Evolutionary conservation across 768 basidiomycete genomes (phyloP).

Genomic region (Termitomyces sp.): DNA sequence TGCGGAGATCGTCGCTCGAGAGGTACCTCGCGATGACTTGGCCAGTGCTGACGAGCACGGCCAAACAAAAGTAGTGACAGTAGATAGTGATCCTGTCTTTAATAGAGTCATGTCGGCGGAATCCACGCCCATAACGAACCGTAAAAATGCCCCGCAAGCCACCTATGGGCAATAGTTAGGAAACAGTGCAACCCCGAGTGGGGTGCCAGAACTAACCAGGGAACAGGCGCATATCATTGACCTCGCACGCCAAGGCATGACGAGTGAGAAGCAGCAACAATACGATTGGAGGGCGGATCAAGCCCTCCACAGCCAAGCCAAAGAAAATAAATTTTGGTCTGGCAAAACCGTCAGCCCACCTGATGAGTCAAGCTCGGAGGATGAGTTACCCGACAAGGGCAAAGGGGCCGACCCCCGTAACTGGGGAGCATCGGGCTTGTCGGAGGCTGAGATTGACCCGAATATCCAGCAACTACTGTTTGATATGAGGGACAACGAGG

Average conservation of each 20-base stretch:
- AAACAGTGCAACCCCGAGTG: no score
- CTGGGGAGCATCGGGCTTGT: neutral
- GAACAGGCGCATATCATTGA: neutral
- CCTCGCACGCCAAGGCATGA: neutral
- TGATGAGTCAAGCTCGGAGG: neutral
- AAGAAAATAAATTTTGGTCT: neutral
- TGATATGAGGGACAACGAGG: no score
- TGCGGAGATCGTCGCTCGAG: neutral
- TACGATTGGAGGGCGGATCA: neutral
- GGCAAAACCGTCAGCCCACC: neutral
- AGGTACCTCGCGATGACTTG: no score
- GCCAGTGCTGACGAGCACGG: neutral
- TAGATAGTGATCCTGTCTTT: neutral
- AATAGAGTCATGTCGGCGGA: neutral
- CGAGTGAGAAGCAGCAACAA: neutral
- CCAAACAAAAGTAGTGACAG: neutral
- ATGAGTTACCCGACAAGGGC: neutral
- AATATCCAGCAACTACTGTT: neutral
- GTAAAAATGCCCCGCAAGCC: neutral
- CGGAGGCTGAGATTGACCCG: neutral
- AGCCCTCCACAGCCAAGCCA: rapidly evolving
- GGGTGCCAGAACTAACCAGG: no score
- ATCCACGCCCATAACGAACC: neutral
- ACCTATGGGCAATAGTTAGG: neutral
- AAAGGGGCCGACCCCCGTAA: neutral